Percentiles rank a stretch among this genome's conserved stretches.
phyloP scores from a whole-genome alignment of 2,329 filamentous ascomycete species.

The Talaromyces sp. region DNA sequence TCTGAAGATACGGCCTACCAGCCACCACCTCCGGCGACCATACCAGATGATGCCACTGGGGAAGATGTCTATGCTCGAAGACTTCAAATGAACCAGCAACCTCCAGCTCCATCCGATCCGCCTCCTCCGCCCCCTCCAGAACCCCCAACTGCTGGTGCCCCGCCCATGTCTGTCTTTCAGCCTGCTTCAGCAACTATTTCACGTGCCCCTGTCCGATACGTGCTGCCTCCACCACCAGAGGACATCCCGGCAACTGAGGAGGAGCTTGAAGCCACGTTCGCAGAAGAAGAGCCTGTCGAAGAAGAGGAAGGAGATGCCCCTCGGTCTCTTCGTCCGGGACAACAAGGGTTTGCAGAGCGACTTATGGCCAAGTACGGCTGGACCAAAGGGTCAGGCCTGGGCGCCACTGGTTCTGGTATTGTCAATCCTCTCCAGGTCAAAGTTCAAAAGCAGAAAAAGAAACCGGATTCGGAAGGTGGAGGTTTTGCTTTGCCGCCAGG shows the following conservation, averaged over 20 bases:
- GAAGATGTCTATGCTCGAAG: conserved; percentile 66
- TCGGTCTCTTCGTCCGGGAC: conserved; percentile 66
- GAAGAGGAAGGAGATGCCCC: conserved; percentile 34
- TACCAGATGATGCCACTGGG: conserved; percentile 57
- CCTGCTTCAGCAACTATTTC: conserved; percentile 60
- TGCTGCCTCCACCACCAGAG: conserved; percentile 46
- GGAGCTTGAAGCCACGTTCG: conserved; percentile 45
- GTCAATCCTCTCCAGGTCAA: conserved; percentile 76
- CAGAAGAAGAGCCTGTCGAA: conserved; percentile 32
- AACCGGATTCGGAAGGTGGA: conserved; percentile 70
- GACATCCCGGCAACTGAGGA: conserved; percentile 51
- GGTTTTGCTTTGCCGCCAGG: conserved; percentile 66
- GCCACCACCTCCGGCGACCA: conserved; percentile 37
- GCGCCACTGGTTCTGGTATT: conserved; percentile 76
- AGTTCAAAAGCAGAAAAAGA: conserved; percentile 79
- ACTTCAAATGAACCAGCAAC: conserved; percentile 47
- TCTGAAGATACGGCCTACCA: conserved; percentile 6
- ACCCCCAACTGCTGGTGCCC: conserved; percentile 23
- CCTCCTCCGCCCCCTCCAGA: conserved; percentile 22
- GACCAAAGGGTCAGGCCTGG: conserved; percentile 81
- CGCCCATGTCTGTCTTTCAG: conserved; percentile 36
- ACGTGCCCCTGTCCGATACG: conserved; percentile 72
- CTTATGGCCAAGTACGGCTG: conserved; percentile 94
- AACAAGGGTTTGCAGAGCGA: conserved; percentile 78
- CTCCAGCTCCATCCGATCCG: conserved; percentile 22